A percentile compares a stretch with the other conserved stretches of the same genome.
These are phyloP conservation scores for Solanum bulbocastanum DNA, from an alignment of 257 asterid species.

Conservation along the genomic window DNA sequence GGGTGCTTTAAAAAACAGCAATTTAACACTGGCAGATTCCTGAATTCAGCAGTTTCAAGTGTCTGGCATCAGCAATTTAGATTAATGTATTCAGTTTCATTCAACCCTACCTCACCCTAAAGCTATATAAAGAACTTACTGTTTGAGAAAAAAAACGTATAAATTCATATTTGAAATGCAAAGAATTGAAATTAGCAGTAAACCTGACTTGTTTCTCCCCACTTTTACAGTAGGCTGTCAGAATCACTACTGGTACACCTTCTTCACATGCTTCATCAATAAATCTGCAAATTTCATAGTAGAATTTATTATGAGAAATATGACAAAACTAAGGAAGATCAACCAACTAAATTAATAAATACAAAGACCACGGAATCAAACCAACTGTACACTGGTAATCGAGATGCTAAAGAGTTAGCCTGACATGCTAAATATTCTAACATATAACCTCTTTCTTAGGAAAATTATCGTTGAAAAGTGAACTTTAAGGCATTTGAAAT, in stretches of 20 bases:
- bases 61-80: background rate
- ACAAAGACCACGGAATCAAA: background rate
- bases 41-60: background rate
- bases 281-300: constrained; percentile 42
- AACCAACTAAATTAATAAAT: background rate
- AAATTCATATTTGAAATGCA: background rate
- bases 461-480: background rate
- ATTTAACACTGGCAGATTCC: background rate
- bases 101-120: background rate
- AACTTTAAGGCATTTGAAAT: background rate
- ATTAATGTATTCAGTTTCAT: background rate
- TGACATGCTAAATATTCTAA: background rate
- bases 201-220: constrained; percentile 87
- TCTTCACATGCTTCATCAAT: constrained; percentile 58
- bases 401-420: background rate
- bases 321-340: background rate
- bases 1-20: background rate
- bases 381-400: background rate
- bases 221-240: constrained; percentile 50
- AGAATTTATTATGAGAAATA: background rate
- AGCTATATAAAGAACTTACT: background rate
- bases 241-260: constrained; percentile 54
- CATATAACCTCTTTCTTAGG: background rate
- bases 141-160: background rate
- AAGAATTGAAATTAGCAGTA: constrained; percentile 4